Percentiles rank a stretch among this genome's conserved stretches.
Conservation (phyloP, 2,329 filamentous ascomycete genomes). For the Rhytidhysteron rufulum region DNA sequence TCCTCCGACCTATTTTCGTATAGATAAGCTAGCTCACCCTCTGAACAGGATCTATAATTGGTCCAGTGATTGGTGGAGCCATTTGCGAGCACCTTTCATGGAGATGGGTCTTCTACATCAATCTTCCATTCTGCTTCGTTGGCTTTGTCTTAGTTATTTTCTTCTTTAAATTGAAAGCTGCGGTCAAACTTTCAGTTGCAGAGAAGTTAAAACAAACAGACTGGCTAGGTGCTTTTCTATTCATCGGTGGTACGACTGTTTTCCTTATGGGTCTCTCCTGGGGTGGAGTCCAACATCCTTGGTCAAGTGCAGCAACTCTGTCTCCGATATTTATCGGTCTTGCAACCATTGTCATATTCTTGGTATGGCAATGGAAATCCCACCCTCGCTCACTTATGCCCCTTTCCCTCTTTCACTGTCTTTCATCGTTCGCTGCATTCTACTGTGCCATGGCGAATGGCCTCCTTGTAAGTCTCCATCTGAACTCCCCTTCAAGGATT, state of each 20-base stretch:
- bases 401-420: conserved; percentile 33
- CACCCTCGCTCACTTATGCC: conserved; percentile 36
- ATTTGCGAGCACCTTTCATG: conserved; percentile 9
- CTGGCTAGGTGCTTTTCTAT: conserved; percentile 42
- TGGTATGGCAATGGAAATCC: conserved; percentile 34
- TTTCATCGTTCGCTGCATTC: conserved; percentile 37
- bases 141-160: conserved; percentile 20
- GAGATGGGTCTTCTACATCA: conserved; percentile 33
- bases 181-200: conserved; percentile 12
- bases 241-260: conserved; percentile 32
- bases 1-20: no score
- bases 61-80: conserved; percentile 16
- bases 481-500: not conserved
- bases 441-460: conserved; percentile 41
- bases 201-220: conserved; percentile 33
- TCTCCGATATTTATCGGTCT: conserved; percentile 37
- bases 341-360: conserved; percentile 25
- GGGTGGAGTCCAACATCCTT: conserved; percentile 38
- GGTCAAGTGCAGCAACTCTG: conserved; percentile 38
- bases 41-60: not conserved
- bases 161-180: conserved; percentile 19
- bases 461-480: conserved; percentile 34
- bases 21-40: not conserved
- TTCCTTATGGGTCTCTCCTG: conserved; percentile 43
- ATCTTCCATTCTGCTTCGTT: conserved; percentile 27